Base-by-base conservation (phyloP, 768 basidiomycete genomes). In the Lactarius tabidus region DNA sequence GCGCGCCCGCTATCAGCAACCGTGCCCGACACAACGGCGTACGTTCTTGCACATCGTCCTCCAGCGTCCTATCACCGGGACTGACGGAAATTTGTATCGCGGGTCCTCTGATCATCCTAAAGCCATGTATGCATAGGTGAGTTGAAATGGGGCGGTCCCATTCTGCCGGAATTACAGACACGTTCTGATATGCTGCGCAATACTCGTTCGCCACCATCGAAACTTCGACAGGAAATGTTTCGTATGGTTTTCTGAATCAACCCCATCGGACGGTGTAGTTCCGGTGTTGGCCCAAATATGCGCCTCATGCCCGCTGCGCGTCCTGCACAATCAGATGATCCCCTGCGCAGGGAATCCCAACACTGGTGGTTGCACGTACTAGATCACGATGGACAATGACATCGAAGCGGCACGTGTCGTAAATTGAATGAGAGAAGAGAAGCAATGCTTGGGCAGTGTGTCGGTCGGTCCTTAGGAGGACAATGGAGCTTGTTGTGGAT, bases 21-120 rank as follows among this genome's bases (percentile, higher is more conserved):
- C 48, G 48, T 51, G 14, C 48, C 45, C 26, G 26, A 6, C 48
- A 26, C 26, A 15, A 18, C 17, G 45, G 51, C 52, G 55, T 56
- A 18, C 23, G 26, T 33, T 45, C 26, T 63, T 48, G 45, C 36
- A 36, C 43, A 36, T 29, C 43, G n/a, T 63, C 36, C 43, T 51
- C 3, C 41, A 38, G 6, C 14, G 35, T 63, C 62, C 56, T 63
- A 52, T 63, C 57, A 53, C 59, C 63, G 57, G 48, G 48, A 17
- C 29, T 31, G 15, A 31, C 28, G n/a, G 39, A 29, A 39, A 35
- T 41, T 26, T 54, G 33, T 35, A 23, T 52, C 48, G 36, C 29
- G 23, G 17, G 35, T 20, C 18, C 20, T 31, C 17, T 23, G 51
- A 35, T 53, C 63, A n/a, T 36, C 17, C 18, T n/a, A 20, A 33